Conservation (phyloP, 2,329 filamentous ascomycete species). For the Bimuria novae-zelandiae region DNA sequence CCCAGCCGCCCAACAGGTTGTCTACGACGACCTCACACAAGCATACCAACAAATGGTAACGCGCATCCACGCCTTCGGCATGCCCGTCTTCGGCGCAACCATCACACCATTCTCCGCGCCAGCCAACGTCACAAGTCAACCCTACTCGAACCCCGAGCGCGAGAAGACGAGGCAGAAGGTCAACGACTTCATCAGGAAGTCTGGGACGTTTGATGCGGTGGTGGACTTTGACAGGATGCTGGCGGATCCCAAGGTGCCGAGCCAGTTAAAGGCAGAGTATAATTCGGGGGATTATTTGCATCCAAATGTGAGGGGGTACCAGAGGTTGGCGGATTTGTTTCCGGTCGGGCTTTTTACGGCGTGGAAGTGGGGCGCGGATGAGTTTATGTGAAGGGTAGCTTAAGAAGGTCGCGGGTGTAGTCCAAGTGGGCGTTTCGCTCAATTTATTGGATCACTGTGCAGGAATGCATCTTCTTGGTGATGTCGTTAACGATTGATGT, state of each 20-base stretch:
- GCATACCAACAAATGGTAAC: conserved; percentile 63
- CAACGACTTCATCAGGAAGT: conserved; percentile 64
- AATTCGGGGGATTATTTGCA: conserved; percentile 70
- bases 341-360: conserved; percentile 58
- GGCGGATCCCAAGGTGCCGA: conserved; percentile 55
- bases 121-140: conserved; percentile 49
- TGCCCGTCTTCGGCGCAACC: conserved; percentile 66
- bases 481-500: no score
- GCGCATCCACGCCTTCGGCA: conserved; percentile 58
- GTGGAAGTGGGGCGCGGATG: conserved; percentile 28
- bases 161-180: conserved; percentile 62
- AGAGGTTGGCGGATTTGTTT: conserved; percentile 63
- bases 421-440: no score
- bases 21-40: conserved; percentile 59
- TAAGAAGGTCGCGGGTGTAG: neutral
- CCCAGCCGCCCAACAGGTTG: conserved; percentile 48
- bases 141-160: conserved; percentile 59
- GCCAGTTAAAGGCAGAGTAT: conserved; percentile 55
- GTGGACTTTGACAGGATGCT: conserved; percentile 66
- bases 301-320: conserved; percentile 63
- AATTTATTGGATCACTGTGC: no score
- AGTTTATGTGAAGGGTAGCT: conserved; percentile 16
- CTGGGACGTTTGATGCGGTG: conserved; percentile 62
- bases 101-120: conserved; percentile 66
- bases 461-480: no score